phyloP scores from a whole-genome alignment of 1,139 yeast genomes.

The Yamadazyma sp. region DNA sequence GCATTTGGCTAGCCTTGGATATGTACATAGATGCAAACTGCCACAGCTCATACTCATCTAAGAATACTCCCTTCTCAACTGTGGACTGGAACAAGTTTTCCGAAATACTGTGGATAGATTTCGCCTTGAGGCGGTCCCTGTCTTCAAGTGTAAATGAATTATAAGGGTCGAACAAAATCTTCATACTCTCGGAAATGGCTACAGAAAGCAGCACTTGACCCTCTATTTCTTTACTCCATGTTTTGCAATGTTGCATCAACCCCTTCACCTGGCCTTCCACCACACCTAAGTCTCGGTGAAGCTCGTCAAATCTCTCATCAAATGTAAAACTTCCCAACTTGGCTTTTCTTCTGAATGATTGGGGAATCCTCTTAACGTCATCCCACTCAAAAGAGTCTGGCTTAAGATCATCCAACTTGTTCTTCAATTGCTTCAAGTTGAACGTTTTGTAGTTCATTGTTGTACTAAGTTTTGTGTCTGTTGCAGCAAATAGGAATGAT shows the following conservation, averaged over 20 bases:
- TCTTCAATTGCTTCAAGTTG: slow-evolving; percentile 1
- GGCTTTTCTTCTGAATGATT: slow-evolving; percentile 30
- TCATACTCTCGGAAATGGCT: slow-evolving; percentile 19
- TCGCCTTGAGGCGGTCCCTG: slow-evolving; percentile 12
- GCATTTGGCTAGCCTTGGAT: slow-evolving; percentile 13
- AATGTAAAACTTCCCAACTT: slow-evolving; percentile 29
- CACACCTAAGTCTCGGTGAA: slow-evolving; percentile 14
- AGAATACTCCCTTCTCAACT: slow-evolving; percentile 7
- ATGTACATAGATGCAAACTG: slow-evolving; percentile 18
- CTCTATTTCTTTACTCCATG: background rate
- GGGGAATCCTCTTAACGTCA: slow-evolving; percentile 21
- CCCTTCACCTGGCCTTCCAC: slow-evolving; percentile 16
- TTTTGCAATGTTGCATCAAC: slow-evolving; percentile 20
- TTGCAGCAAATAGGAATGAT: background rate
- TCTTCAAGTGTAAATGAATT: slow-evolving; percentile 11
- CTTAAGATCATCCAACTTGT: slow-evolving; percentile 5
- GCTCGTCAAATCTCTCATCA: slow-evolving; percentile 40
- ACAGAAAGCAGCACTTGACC: slow-evolving; percentile 18
- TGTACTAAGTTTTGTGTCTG: too few relatives aligned
- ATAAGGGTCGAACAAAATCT: slow-evolving; percentile 29
- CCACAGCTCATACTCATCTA: slow-evolving; percentile 20
- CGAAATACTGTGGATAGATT: slow-evolving; percentile 6
- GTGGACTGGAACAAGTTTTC: slow-evolving; percentile 1
- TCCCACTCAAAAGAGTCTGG: slow-evolving; percentile 24
- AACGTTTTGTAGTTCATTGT: slow-evolving; percentile 8